Evolutionary conservation across 1,284 basidiomycete species (phyloP), one percentile per base, ranked within the genome.

Genomic region (Xerocomus minutiporus): DNA sequence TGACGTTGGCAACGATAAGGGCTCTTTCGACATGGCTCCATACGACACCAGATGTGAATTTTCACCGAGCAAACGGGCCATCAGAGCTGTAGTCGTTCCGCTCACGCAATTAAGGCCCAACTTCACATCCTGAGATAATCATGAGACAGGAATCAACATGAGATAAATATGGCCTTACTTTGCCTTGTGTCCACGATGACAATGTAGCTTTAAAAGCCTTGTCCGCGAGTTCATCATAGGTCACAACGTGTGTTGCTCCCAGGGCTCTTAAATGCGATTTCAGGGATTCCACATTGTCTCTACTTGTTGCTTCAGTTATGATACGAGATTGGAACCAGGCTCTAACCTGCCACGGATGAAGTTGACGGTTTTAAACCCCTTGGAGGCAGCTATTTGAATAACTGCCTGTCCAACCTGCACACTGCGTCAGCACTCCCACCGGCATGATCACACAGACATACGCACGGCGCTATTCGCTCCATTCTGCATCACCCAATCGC

Each of bases 21-120:
- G 89, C 50, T 86, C 78, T 67, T 87, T 91, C 3, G 90, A 88
- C 91, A 94, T 93, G 6, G 86, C 91, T 26, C 91, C 91, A 56
- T 93, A 94, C 0, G 92, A 90, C 8, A 93, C 86, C 2, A 92
- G 72, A 58, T 86, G 84, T 2, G 85, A 83, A 59, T 86, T 73
- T 36, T 74, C 63, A 8, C 83, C 83, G 2, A 93, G 73, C 12
- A 86, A 71, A 47, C 82, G 79, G 2, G 80, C 75, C 84, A 93
- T 88, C 3, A 75, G 60, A 0, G 79, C 79, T 0, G 88, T 90
- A 43, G 83, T 75, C 41, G 78, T 76, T 0, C 91, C 91, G 15
- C 88, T 79, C 12, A 93, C 83, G 64, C 91, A 91, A 63, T 93
- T 93, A 25, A 93, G 75, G 8, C 81, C 86, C 3, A 93, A 75